Base-by-base conservation (phyloP, 1,284 basidiomycete genomes). In the Pisolithus thermaeus region DNA sequence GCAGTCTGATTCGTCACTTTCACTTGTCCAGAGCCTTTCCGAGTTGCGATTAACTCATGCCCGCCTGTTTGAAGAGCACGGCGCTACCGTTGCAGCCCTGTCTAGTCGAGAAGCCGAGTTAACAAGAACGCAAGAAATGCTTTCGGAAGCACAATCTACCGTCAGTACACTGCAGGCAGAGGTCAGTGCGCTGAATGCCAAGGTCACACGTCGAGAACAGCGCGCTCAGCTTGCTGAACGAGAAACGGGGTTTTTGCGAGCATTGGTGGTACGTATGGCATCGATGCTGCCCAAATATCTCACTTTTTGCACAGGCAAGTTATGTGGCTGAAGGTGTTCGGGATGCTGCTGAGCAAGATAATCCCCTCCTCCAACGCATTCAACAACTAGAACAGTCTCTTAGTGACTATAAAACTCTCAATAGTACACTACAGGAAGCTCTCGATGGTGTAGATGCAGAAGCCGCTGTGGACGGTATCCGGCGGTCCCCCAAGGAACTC, bases 221-320 rank as follows among this genome's bases (percentile, higher is more conserved):
- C 67, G 74, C 8, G 60, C 70, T 2, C 57, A 67, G 8, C 67
- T 85, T 1, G 75, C 76, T 0, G 79, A 85, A 57, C 66, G 79
- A 16, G 86, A 90, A 58, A 73, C 79, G 22, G 73, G 73, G 23
- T 86, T 85, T 62, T 62, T 87, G 53, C 75, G 81, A 53, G 81
- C 79, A 0, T 70, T 89, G 38, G 64, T 87, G 61, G 82, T 85
- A 47, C 52, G 80, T 74, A 25, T 52, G 14, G 44, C 38, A 27
- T 41, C 6, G 4, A 22, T 48, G 11, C 18, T 20, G 18, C 20
- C 43, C 25, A 4, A 27, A 16, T 39, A 32, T 53, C 18, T 22
- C 27, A 44, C 49, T 25, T 56, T 32, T 28, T 23, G 7, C 47
- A 20, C 49, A 86, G 82, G 77, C 79, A 0, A 84, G 81, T 58